These are phyloP conservation scores for Przewalskia tangutica DNA, from an alignment of 257 asterid species.

Conservation along the genomic window DNA sequence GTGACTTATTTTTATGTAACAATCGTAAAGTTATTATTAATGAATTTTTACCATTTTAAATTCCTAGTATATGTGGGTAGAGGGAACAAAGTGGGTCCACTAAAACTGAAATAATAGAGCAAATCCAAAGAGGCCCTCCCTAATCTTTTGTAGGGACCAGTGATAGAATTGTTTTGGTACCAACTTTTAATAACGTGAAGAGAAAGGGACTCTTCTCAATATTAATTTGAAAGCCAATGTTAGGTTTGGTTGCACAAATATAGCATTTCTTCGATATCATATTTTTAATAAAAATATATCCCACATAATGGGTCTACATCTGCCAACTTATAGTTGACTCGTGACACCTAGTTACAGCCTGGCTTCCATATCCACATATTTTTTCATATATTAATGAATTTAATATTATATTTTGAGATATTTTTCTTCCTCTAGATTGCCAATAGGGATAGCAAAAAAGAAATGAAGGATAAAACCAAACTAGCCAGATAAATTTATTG, in stretches of 20 bases:
- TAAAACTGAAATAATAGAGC: constrained; percentile 2
- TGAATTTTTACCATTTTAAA: not conserved
- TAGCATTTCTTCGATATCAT: not conserved
- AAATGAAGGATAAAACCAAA: not conserved
- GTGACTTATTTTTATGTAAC: too few relatives aligned
- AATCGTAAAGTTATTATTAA: too few relatives aligned
- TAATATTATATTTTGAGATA: not conserved
- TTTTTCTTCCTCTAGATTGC: not conserved
- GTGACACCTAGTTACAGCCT: constrained; percentile 21
- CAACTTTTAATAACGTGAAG: constrained; percentile 11
- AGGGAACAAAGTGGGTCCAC: constrained; percentile 7
- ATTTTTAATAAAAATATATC: constrained; percentile 4
- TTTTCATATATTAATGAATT: not conserved
- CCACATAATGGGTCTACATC: constrained; percentile 7
- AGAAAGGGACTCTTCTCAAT: constrained; percentile 14
- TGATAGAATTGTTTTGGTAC: constrained; percentile 7
- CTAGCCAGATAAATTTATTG: not conserved
- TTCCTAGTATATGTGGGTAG: not conserved
- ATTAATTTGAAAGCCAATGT: not conserved
- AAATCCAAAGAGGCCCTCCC: constrained; percentile 11
- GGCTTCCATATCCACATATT: constrained; percentile 7
- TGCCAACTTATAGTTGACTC: constrained; percentile 2
- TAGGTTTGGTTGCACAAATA: not conserved
- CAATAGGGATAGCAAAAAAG: not conserved
- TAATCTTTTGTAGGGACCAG: constrained; percentile 32